Evolutionary conservation across 2,329 filamentous ascomycete species (phyloP), one percentile per base, ranked within the genome.

Genomic region (Botrytis deweyae): DNA sequence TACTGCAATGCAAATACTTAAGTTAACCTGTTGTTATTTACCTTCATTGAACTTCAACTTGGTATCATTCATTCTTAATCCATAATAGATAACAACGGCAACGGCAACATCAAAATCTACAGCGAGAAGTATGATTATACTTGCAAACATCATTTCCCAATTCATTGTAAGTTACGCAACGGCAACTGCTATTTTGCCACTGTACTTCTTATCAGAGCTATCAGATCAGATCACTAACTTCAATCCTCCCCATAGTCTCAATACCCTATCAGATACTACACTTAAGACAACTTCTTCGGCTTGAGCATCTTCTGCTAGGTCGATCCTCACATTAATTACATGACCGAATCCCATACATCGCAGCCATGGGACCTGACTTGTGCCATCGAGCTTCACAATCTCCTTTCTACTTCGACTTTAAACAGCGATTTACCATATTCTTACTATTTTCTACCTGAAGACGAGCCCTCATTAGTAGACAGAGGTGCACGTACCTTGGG

Each of bases 321-420:
- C 65, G 49, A 49, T 36, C 29, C 36, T 38, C 40, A 18, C 33
- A 61, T 58, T 14, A 58, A 46, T 72, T 68, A 68, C 38, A 72
- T 72, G 63, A 61, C 18, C 38, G 70, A 72, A 40, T 42, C 40
- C 18, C 52, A 25, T 14, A 46, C 29, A 22, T 29, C 63, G 29
- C 72, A 67, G 7, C 38, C 73, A 38, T 75, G 73, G 73, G 73
- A 75, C 44, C 67, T 75, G 38, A 69, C 36, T 25, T 38, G 68
- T 20, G 74, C 72, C 64, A 58, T 75, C 44, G 75, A 75, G 42
- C 59, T 75, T 38, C 33, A 68, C 20, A 52, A 70, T 72, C 52
- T 72, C 6, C 64, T 72, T 25, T 73, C 72, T 16, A 4, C 29
- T 49, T 29, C 63, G 46, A 38, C 3, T 63, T n/a, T 14, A 36